phyloP scores from a whole-genome alignment of 306 rosid species.

The Cucurbita ficifolia region DNA sequence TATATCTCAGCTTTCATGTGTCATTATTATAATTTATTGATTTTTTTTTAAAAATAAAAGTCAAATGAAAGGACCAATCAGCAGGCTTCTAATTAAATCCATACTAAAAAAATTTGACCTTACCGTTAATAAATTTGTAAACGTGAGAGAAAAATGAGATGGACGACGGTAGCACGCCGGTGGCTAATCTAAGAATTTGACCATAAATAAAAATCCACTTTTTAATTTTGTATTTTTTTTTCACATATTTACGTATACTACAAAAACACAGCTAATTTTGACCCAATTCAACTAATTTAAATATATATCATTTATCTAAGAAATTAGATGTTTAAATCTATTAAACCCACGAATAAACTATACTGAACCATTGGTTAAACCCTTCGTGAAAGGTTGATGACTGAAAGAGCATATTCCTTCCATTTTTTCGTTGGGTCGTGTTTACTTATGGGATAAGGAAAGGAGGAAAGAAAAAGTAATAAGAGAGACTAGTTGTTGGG shows the following conservation, averaged over 20 bases:
- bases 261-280: too few species aligned
- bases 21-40: neutral
- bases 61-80: neutral
- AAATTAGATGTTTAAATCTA: too few species aligned
- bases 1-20: neutral
- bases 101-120: neutral
- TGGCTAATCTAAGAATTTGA: constrained; percentile 1
- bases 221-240: neutral
- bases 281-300: too few species aligned
- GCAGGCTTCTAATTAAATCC: neutral
- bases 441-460: neutral
- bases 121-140: neutral
- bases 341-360: too few species aligned
- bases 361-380: too few species aligned
- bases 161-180: neutral
- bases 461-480: neutral
- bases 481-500: neutral
- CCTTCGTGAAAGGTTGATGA: too few species aligned
- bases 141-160: neutral
- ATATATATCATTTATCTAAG: too few species aligned
- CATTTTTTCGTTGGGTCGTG: neutral
- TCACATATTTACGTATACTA: too few species aligned
- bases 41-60: neutral
- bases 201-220: neutral
- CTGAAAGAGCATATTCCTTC: neutral